Conservation (phyloP, 441 rosid genomes). For the Aquilaria agallochum region DNA sequence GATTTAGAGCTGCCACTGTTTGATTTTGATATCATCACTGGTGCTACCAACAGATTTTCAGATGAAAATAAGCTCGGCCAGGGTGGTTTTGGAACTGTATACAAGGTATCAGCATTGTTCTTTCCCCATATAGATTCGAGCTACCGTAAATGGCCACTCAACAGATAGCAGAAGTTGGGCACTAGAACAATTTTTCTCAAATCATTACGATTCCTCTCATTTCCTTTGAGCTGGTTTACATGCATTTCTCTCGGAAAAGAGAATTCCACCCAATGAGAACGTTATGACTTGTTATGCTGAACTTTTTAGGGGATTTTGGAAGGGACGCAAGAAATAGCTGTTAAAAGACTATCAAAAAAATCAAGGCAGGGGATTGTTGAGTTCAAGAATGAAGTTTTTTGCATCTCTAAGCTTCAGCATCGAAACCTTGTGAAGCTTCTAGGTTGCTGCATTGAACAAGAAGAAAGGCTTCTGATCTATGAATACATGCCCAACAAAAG, state of each 20-base stretch:
- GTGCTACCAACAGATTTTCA: constrained; percentile 29
- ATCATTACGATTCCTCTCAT: too few species aligned
- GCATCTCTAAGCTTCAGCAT: constrained; percentile 27
- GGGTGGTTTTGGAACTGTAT: constrained; percentile 37
- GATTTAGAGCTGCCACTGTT: constrained; percentile 24
- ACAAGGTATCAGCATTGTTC: constrained; percentile 23
- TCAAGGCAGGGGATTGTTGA: constrained; percentile 27
- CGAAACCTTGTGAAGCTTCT: constrained; percentile 38
- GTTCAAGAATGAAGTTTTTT: constrained; percentile 25
- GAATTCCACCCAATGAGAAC: neutral
- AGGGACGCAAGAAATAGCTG: constrained; percentile 26
- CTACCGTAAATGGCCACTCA: too few species aligned
- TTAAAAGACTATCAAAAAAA: constrained; percentile 25
- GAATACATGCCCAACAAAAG: constrained; percentile 42
- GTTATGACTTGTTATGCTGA: neutral
- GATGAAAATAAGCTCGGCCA: constrained; percentile 24
- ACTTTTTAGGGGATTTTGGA: constrained; percentile 16
- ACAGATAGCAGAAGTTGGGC: too few species aligned
- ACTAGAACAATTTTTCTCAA: too few species aligned
- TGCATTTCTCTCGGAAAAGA: neutral
- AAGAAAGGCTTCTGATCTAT: constrained; percentile 31
- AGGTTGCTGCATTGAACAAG: constrained; percentile 29
- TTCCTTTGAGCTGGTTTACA: too few species aligned
- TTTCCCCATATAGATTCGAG: neutral
- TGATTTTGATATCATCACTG: constrained; percentile 12